phyloP scores from a whole-genome alignment of 495 filamentous ascomycete genomes.

The Xylaria grammica region DNA sequence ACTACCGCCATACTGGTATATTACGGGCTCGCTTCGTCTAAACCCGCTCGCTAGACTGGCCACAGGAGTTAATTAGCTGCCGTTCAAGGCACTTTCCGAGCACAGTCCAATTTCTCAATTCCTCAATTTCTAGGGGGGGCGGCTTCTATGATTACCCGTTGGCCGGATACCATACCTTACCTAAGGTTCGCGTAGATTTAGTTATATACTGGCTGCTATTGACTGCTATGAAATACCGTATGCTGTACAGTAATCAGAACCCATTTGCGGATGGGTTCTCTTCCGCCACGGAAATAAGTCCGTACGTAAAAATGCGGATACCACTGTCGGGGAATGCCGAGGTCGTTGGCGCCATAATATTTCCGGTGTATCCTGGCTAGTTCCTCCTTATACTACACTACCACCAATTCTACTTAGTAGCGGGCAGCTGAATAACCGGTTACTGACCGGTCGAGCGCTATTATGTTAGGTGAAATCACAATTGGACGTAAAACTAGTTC shows the following conservation, averaged over 20 bases:
- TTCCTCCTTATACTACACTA: constrained; percentile 1
- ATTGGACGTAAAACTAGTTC: background rate
- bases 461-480: background rate
- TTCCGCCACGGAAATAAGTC: constrained; percentile 12
- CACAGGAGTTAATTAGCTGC: background rate
- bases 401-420: background rate
- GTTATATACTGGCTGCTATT: background rate
- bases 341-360: constrained; percentile 13
- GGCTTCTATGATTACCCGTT: constrained; percentile 3
- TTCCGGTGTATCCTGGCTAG: constrained; percentile 13
- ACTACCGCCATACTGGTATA: background rate
- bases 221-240: background rate
- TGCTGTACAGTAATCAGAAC: constrained; percentile 19
- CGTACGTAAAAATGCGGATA: background rate
- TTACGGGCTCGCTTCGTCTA: background rate
- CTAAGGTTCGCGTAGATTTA: constrained; percentile 6
- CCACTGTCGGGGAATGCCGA: constrained; percentile 12
- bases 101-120: background rate
- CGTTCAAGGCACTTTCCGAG: too few species aligned
- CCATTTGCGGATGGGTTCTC: constrained; percentile 4
- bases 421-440: constrained; percentile 6
- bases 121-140: background rate
- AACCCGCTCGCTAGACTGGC: too few species aligned
- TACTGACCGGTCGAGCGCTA: background rate
- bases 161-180: background rate